Percentiles rank a stretch among this genome's conserved stretches.
phyloP scores from a whole-genome alignment of 75 land plant species.

The Sequoia sempervirens region DNA sequence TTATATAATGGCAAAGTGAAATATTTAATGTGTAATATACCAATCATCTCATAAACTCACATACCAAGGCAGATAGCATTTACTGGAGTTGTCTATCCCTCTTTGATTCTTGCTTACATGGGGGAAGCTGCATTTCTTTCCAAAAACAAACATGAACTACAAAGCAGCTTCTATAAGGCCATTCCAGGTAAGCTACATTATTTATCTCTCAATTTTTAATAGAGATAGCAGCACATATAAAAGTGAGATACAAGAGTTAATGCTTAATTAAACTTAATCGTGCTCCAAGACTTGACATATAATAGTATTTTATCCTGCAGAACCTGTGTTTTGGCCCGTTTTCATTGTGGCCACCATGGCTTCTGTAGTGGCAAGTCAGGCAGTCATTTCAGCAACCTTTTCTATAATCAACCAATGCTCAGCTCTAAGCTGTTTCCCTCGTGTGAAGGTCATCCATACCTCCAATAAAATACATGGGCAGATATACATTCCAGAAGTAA shows the following conservation, averaged over 20 bases:
- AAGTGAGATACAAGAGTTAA: neutral
- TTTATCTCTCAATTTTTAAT: neutral
- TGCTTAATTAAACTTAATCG: neutral
- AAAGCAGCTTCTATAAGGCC: constrained; percentile 44
- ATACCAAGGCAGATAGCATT: constrained; percentile 47
- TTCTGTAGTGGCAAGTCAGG: constrained; percentile 58
- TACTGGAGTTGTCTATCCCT: constrained; percentile 46
- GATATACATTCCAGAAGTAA: constrained; percentile 65
- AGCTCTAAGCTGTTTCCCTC: constrained; percentile 54
- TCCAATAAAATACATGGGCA: constrained; percentile 60
- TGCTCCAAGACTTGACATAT: neutral
- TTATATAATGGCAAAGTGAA: neutral
- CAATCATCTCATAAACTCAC: neutral
- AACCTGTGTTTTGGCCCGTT: constrained; percentile 58
- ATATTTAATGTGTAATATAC: neutral
- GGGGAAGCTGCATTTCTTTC: constrained; percentile 70
- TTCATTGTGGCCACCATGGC: constrained; percentile 55
- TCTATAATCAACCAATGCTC: constrained; percentile 55
- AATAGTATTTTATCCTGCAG: constrained; percentile 16
- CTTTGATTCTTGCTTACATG: constrained; percentile 57
- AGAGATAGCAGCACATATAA: neutral
- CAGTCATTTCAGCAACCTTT: constrained; percentile 63
- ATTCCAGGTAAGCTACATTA: constrained; percentile 40
- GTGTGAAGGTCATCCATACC: constrained; percentile 61
- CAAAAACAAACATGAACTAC: constrained; percentile 34